These are phyloP conservation scores for Biscogniauxia sp. DNA, from an alignment of 2,329 filamentous ascomycete species.

Conservation along the genomic window DNA sequence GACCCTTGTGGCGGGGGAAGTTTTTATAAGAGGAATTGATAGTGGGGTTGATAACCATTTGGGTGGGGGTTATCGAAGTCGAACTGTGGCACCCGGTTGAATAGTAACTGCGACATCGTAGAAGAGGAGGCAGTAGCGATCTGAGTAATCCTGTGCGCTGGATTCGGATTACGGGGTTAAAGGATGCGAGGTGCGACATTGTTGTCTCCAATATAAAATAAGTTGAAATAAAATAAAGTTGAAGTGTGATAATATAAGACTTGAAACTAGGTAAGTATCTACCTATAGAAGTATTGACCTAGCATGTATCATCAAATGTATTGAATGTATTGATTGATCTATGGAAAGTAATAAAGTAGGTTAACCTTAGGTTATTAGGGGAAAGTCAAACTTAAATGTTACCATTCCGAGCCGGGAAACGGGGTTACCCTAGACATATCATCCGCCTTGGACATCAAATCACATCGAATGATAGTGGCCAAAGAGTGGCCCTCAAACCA, in stretches of 20 bases:
- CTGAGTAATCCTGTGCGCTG: slow-evolving; percentile 4
- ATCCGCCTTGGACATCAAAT: too few relatives aligned
- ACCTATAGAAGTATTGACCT: too few relatives aligned
- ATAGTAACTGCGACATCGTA: background rate
- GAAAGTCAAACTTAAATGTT: background rate
- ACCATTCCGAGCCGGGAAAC: background rate
- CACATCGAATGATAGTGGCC: background rate
- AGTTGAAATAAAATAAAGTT: too few relatives aligned
- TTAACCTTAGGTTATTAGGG: too few relatives aligned
- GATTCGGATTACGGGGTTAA: slow-evolving; percentile 7
- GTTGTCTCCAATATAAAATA: too few relatives aligned
- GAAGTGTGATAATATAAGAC: too few relatives aligned
- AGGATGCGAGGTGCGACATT: background rate
- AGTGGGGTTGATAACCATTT: slow-evolving; percentile 27
- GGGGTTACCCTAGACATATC: too few relatives aligned
- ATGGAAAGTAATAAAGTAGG: too few relatives aligned
- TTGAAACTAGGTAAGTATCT: too few relatives aligned
- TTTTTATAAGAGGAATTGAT: slow-evolving; percentile 28
- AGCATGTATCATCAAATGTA: too few relatives aligned
- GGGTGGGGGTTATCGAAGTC: slow-evolving; percentile 6
- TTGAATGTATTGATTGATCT: too few relatives aligned
- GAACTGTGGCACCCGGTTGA: background rate
- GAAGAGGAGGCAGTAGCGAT: background rate
- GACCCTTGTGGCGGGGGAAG: slow-evolving; percentile 30
- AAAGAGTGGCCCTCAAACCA: background rate